phyloP scores from a whole-genome alignment of 2,329 filamentous ascomycete species.

The Paramyrothecium roridum region DNA sequence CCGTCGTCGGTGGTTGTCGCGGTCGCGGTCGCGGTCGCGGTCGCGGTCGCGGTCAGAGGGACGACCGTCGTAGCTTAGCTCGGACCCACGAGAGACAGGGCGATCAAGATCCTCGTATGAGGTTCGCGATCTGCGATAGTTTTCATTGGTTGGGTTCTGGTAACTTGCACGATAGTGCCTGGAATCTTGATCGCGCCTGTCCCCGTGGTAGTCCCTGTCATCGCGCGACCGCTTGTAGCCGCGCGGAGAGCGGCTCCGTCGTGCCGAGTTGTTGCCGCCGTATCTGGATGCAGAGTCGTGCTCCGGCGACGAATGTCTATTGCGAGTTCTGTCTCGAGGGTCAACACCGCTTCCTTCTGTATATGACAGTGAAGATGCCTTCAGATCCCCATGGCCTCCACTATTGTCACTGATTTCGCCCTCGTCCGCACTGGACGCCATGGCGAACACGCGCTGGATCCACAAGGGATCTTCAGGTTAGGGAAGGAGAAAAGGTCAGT shows the following conservation, averaged over 20 bases:
- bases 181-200: slow-evolving; percentile 47
- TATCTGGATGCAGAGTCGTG: slow-evolving; percentile 41
- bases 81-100: slow-evolving; percentile 37
- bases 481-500: slow-evolving; percentile 31
- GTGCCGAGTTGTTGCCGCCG: slow-evolving; percentile 30
- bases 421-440: slow-evolving; percentile 69
- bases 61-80: slow-evolving; percentile 47
- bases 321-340: slow-evolving; percentile 80
- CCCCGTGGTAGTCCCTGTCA: slow-evolving; percentile 57
- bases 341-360: slow-evolving; percentile 83
- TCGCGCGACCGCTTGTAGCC: slow-evolving; percentile 66
- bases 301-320: slow-evolving; percentile 57
- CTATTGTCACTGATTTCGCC: slow-evolving; percentile 80
- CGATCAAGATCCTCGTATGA: slow-evolving; percentile 58
- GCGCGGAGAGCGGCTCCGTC: slow-evolving; percentile 57
- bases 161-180: slow-evolving; percentile 61
- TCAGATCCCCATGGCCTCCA: slow-evolving; percentile 50
- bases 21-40: slow-evolving; percentile 41
- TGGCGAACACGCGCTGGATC: slow-evolving; percentile 18
- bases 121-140: slow-evolving; percentile 42
- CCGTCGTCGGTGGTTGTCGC: slow-evolving; percentile 10
- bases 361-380: slow-evolving; percentile 85
- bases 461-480: slow-evolving; percentile 16
- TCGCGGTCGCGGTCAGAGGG: slow-evolving; percentile 37
- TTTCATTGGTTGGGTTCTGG: slow-evolving; percentile 51